A percentile compares a stretch with the other conserved stretches of the same genome.
These are phyloP conservation scores for Myriosclerotinia scirpicola DNA, from an alignment of 2,329 filamentous ascomycete species.

Conservation along the genomic window DNA sequence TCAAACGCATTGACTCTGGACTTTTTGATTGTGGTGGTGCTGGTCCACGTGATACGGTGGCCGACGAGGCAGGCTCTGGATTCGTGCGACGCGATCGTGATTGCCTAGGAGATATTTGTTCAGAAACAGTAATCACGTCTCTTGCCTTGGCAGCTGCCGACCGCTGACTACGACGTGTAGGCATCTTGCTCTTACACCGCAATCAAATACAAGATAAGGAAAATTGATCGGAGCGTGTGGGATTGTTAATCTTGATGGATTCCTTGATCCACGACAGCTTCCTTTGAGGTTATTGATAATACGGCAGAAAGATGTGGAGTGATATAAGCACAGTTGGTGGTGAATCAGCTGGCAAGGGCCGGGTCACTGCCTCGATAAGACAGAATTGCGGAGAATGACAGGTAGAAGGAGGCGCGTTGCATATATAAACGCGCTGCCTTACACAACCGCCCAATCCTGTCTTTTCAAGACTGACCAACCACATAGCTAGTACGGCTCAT, in stretches of 20 bases:
- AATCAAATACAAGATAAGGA: conserved; percentile 22
- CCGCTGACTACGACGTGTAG: conserved; percentile 38
- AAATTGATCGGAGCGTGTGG: conserved; percentile 9
- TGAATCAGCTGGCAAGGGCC: conserved; percentile 28
- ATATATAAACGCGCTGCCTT: conserved; percentile 26
- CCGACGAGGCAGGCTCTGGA: conserved; percentile 33
- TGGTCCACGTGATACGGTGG: conserved; percentile 39
- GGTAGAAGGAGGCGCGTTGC: conserved; percentile 26
- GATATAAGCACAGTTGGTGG: conserved; percentile 22
- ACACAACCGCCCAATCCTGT: conserved; percentile 14
- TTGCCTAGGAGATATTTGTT: conserved; percentile 30
- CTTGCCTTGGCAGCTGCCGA: conserved; percentile 35
- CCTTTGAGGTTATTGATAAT: conserved; percentile 20
- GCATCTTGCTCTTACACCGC: conserved; percentile 30
- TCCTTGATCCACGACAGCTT: conserved; percentile 20
- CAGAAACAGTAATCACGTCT: conserved; percentile 38
- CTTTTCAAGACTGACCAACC: conserved; percentile 16
- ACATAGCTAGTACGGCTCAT: conserved; percentile 2
- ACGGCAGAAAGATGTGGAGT: conserved; percentile 14
- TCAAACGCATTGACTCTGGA: conserved; percentile 38
- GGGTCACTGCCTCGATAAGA: conserved; percentile 34
- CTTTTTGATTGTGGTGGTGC: conserved; percentile 32
- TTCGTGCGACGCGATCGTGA: conserved; percentile 37
- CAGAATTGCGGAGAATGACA: conserved; percentile 24
- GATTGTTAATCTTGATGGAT: conserved; percentile 19